These are phyloP conservation scores for Rosellinia necatrix DNA, from an alignment of 2,329 filamentous ascomycete species.

Conservation along the genomic window DNA sequence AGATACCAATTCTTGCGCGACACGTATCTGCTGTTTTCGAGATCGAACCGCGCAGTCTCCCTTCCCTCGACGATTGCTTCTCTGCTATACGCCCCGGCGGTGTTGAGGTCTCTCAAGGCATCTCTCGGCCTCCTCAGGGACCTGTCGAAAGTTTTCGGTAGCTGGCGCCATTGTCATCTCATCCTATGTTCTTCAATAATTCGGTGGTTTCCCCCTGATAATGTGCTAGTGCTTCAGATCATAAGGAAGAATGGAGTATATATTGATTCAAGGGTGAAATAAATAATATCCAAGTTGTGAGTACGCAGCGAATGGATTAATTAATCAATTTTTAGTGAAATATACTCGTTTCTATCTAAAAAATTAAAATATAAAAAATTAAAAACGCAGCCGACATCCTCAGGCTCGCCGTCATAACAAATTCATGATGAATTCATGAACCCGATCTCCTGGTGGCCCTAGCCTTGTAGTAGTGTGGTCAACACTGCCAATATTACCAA, in stretches of 20 bases:
- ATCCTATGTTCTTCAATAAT: too few species aligned
- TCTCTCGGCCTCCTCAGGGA: constrained; percentile 51
- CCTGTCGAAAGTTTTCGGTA: constrained; percentile 46
- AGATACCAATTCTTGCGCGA: constrained; percentile 47
- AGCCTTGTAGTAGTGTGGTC: not conserved
- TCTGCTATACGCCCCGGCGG: constrained; percentile 39
- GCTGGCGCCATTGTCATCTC: constrained; percentile 39
- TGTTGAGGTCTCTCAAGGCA: constrained; percentile 56
- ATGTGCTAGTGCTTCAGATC: not conserved
- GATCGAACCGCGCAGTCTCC: constrained; percentile 45
- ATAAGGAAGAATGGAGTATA: not conserved
- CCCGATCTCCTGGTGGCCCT: constrained; percentile 13
- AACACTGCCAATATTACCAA: constrained; percentile 7
- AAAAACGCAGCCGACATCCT: constrained; percentile 27
- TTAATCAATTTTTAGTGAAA: too few species aligned
- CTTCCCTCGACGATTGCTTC: constrained; percentile 43
- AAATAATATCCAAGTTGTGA: too few species aligned
- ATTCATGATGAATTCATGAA: constrained; percentile 37
- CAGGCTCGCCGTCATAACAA: constrained; percentile 23
- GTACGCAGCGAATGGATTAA: too few species aligned
- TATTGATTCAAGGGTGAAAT: not conserved
- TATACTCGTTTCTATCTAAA: not conserved
- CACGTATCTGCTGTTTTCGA: constrained; percentile 43
- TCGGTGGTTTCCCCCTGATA: too few species aligned
- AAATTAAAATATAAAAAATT: not conserved